Evolutionary conservation across 176 grass and related monocot species (phyloP).

Genomic region (Tillandsia fasciculata): DNA sequence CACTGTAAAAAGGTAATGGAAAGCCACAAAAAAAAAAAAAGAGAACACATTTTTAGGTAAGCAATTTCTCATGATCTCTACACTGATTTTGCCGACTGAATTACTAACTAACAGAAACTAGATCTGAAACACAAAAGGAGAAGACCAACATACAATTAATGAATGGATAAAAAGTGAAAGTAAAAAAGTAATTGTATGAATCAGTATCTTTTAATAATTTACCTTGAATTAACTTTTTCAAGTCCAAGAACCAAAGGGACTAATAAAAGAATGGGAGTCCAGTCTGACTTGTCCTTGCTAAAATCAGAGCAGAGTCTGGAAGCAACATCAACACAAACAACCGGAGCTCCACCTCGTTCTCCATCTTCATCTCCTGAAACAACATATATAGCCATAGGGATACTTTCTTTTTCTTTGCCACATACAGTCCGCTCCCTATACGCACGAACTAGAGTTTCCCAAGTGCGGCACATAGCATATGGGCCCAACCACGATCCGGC

Average conservation of each 20-base stretch:
- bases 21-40: too few species aligned
- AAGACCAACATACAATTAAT: too few species aligned
- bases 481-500: slow-evolving; percentile 91
- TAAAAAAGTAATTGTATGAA: too few species aligned
- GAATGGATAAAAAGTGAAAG: too few species aligned
- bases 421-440: slow-evolving; percentile 34
- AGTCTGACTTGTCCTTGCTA: slow-evolving; percentile 31
- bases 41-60: too few species aligned
- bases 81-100: too few species aligned
- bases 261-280: slow-evolving; percentile 77
- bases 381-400: slow-evolving; percentile 81
- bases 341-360: slow-evolving; percentile 93
- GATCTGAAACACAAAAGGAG: too few species aligned
- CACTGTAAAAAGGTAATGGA: too few species aligned
- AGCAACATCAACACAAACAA: slow-evolving; percentile 72
- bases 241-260: slow-evolving; percentile 92
- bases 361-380: slow-evolving; percentile 96
- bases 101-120: too few species aligned
- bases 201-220: slow-evolving; percentile 9
- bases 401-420: slow-evolving; percentile 26
- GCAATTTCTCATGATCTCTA: too few species aligned
- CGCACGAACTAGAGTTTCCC: slow-evolving; percentile 72
- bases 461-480: slow-evolving; percentile 90
- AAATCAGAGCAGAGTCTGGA: slow-evolving; percentile 60
- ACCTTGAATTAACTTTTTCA: slow-evolving; percentile 97